A percentile compares a stretch with the other conserved stretches of the same genome.
Conservation (phyloP, 1,139 yeast species). For the Sugiyamaella grinbergsii region DNA sequence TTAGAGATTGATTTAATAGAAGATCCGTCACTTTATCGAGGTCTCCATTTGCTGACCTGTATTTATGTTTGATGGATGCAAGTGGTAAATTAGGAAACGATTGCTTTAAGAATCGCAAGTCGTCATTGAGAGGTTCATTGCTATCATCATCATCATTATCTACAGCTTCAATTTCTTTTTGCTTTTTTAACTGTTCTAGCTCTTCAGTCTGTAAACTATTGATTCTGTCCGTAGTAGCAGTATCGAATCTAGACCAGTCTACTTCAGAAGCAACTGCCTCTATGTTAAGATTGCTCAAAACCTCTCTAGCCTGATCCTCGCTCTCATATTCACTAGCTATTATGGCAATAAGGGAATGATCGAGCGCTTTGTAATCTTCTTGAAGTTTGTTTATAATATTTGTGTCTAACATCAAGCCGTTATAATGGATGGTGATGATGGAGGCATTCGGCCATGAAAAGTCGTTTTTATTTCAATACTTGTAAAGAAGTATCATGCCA, state of each 20-base stretch:
- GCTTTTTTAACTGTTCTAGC: neutral
- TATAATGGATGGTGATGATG: neutral
- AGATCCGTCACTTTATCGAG: conserved; percentile 33
- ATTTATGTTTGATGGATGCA: conserved; percentile 25
- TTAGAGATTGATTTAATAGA: conserved; percentile 31
- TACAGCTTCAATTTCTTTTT: too few relatives aligned
- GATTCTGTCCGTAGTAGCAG: neutral
- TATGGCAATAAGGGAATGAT: conserved; percentile 13
- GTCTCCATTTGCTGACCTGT: conserved; percentile 28
- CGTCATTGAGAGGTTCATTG: conserved; percentile 12
- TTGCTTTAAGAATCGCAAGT: conserved; percentile 27
- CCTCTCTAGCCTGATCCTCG: conserved; percentile 13
- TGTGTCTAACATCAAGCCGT: conserved; percentile 11
- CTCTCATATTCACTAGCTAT: conserved; percentile 16
- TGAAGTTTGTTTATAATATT: conserved; percentile 7
- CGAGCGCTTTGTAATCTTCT: conserved; percentile 18
- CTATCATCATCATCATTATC: neutral
- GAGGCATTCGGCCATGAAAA: too few relatives aligned
- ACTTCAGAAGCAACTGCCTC: conserved; percentile 18
- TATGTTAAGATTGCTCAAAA: conserved; percentile 11
- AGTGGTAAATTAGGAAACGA: conserved; percentile 34
- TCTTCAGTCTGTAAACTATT: neutral
- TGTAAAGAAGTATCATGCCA: too few relatives aligned
- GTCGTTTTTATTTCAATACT: too few relatives aligned
- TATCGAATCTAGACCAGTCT: conserved; percentile 20